phyloP scores from a whole-genome alignment of 192 early-diverging fungal species.

The Backusella circina region DNA sequence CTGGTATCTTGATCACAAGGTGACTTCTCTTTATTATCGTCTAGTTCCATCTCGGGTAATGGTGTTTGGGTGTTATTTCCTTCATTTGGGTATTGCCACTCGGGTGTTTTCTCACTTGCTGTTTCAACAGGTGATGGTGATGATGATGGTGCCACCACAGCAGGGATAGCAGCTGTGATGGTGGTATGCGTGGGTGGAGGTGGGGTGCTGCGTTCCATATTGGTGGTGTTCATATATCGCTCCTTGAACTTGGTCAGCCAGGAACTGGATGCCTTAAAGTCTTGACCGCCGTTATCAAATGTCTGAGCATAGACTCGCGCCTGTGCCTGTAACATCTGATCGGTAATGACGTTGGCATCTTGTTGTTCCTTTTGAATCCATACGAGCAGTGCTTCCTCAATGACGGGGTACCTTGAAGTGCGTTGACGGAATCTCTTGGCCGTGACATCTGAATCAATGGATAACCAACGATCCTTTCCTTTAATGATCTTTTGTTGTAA shows the following conservation, averaged over 20 bases:
- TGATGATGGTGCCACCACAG: background rate
- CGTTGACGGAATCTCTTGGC: conserved; percentile 15
- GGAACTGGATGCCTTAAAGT: conserved; percentile 15
- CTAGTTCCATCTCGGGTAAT: background rate
- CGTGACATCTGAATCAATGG: conserved; percentile 11
- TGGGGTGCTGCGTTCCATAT: background rate
- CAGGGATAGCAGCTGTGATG: background rate
- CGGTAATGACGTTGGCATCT: background rate
- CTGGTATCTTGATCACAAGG: background rate
- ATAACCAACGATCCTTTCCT: conserved; percentile 10
- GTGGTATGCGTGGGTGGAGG: background rate
- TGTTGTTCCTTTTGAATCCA: conserved; percentile 14
- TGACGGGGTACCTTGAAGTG: conserved; percentile 5
- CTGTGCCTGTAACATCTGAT: conserved; percentile 15
- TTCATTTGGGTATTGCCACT: background rate
- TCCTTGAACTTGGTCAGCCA: conserved; percentile 18
- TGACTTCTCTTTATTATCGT: background rate
- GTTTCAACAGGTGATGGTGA: too few species aligned
- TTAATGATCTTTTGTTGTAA: conserved; percentile 6
- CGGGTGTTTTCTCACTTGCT: background rate
- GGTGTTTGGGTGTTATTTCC: background rate
- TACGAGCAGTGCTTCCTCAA: conserved; percentile 8
- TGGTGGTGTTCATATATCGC: background rate
- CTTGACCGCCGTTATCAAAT: background rate
- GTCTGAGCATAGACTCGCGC: conserved; percentile 8